phyloP scores from a whole-genome alignment of 2,329 filamentous ascomycete species.

The Pseudomassariella vexata region DNA sequence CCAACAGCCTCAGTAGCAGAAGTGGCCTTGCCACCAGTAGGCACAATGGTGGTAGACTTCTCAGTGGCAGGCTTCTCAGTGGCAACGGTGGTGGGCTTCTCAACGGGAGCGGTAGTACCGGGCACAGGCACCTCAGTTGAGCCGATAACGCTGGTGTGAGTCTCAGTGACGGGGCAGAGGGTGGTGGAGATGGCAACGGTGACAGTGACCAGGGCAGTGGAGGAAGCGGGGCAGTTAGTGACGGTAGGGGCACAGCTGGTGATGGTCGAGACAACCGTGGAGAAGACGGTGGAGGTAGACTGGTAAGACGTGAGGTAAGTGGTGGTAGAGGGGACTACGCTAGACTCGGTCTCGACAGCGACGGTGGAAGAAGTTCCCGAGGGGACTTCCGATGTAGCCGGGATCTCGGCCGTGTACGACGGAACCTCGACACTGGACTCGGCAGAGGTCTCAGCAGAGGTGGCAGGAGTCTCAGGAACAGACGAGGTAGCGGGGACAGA shows the following conservation, averaged over 20 bases:
- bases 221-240: conserved; percentile 40
- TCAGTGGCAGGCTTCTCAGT: conserved; percentile 7
- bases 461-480: conserved; percentile 4
- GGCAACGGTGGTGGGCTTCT: conserved; percentile 10
- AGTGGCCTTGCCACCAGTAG: too few species aligned
- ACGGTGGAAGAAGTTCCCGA: conserved; percentile 11
- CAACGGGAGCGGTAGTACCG: conserved; percentile 10
- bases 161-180: conserved; percentile 56
- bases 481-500: conserved; percentile 7
- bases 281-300: conserved; percentile 44
- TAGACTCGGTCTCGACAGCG: conserved; percentile 13
- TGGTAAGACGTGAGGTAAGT: conserved; percentile 30
- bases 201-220: conserved; percentile 43
- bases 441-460: conserved; percentile 9
- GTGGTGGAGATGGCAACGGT: conserved; percentile 55
- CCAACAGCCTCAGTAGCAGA: conserved; percentile 24
- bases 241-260: conserved; percentile 46
- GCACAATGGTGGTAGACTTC: conserved; percentile 9
- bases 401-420: conserved; percentile 3
- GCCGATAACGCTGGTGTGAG: conserved; percentile 29
- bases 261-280: conserved; percentile 42
- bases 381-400: conserved; percentile 10
- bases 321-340: conserved; percentile 12
- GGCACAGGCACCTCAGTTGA: conserved; percentile 4
- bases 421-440: conserved; percentile 14